Conservation (phyloP, 495 filamentous ascomycete species). For the Aspergillus olivimuriae region DNA sequence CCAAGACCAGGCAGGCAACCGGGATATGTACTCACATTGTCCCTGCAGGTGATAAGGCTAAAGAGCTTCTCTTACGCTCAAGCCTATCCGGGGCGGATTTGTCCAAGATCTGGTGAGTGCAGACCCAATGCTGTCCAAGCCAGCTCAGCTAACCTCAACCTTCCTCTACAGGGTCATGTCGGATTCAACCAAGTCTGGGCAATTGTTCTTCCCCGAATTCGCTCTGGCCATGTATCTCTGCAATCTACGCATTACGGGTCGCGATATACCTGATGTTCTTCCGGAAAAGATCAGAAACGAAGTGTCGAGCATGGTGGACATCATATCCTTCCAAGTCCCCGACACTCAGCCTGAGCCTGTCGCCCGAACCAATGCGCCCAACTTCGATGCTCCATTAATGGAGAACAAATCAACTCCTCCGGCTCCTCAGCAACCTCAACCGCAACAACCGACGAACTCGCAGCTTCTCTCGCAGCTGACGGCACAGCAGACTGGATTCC, state of each 20-base stretch:
- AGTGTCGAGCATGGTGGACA: slow-evolving; percentile 99
- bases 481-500: slow-evolving; percentile 59
- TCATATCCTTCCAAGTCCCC: slow-evolving; percentile 89
- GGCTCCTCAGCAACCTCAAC: slow-evolving; percentile 80
- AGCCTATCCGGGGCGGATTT: slow-evolving; percentile 75
- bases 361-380: slow-evolving; percentile 64
- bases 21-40: slow-evolving; percentile 15
- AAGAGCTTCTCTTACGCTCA: slow-evolving; percentile 81
- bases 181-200: slow-evolving; percentile 94
- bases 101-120: slow-evolving; percentile 80
- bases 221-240: slow-evolving; percentile 98
- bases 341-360: slow-evolving; percentile 59
- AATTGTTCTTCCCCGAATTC: slow-evolving; percentile 96
- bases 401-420: slow-evolving; percentile 61
- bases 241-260: slow-evolving; percentile 85
- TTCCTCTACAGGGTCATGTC: slow-evolving; percentile 78
- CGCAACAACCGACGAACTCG: slow-evolving; percentile 67
- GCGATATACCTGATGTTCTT: slow-evolving; percentile 63
- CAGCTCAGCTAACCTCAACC: too few relatives aligned
- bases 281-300: slow-evolving; percentile 90
- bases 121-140: background rate
- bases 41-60: slow-evolving; percentile 66
- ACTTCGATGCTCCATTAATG: slow-evolving; percentile 60
- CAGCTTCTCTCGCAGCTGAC: slow-evolving; percentile 72
- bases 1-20: background rate